A percentile compares a stretch with the other conserved stretches of the same genome.
These are phyloP conservation scores for Entoloma clypeatum DNA, from an alignment of 1,284 basidiomycete genomes.

Conservation along the genomic window DNA sequence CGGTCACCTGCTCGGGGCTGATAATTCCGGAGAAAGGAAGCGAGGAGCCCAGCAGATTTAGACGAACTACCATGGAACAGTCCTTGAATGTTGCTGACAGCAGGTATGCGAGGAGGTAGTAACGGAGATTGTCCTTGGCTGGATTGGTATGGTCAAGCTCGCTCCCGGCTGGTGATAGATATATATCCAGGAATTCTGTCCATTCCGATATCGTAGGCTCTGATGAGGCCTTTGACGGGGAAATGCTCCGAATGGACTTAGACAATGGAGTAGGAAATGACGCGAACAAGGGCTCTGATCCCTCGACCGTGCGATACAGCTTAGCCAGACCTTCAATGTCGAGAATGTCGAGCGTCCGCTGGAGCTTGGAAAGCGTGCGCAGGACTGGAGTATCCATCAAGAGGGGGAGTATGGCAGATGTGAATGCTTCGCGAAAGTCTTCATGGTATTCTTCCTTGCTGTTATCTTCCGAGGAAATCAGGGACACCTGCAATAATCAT, in stretches of 20 bases:
- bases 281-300: no score
- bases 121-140: conserved; percentile 43
- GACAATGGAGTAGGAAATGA: conserved; percentile 22
- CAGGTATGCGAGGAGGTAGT: conserved; percentile 70
- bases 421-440: conserved; percentile 40
- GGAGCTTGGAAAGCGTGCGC: conserved; percentile 55
- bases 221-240: conserved; percentile 24
- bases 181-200: conserved; percentile 53
- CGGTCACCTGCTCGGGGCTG: conserved; percentile 44
- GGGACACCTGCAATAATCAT: conserved; percentile 22
- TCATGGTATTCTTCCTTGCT: conserved; percentile 13
- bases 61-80: conserved; percentile 80
- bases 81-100: conserved; percentile 96
- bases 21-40: conserved; percentile 15
- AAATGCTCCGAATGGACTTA: conserved; percentile 30
- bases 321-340: conserved; percentile 77
- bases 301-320: conserved; percentile 25
- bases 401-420: conserved; percentile 44
- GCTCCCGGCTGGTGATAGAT: conserved; percentile 34
- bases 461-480: conserved; percentile 23
- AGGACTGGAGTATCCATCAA: conserved; percentile 58
- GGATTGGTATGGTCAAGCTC: conserved; percentile 36
- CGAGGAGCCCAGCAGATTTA: conserved; percentile 30
- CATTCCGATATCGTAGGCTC: conserved; percentile 60
- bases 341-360: conserved; percentile 75